Evolutionary conservation across 1,284 basidiomycete genomes (phyloP), one percentile per base, ranked within the genome.

Genomic region (Ceratobasidium sp.): DNA sequence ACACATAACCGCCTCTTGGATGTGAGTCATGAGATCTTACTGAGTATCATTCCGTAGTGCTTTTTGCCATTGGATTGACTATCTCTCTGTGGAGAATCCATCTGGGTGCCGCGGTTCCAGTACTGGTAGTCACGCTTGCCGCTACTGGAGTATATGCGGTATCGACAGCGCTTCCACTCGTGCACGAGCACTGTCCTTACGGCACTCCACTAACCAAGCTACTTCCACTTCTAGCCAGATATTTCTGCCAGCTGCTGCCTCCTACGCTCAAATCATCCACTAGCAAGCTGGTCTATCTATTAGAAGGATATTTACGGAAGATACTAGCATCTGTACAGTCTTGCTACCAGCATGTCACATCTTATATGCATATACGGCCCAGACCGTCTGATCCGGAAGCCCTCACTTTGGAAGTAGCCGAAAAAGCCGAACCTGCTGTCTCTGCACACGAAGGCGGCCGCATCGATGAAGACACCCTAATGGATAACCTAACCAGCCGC

Each of bases 61-160:
- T 66, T 13, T 66, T 66, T 48, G 17, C 26, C 10, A 23, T 66
- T n/a, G 67, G 46, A 20, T 33, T 69, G n/a, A 54, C 67, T 12
- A 69, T 69, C 46, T 5, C 54, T 17, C 67, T 52, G 4, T 56
- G 67, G 67, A 28, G 13, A 15, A 54, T 69, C 12, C 67, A 69
- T 38, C 17, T 54, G 26, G 67, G 48, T 33, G 50, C 50, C 6
- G 67, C 67, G 2, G 56, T 54, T 38, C 67, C 67, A 5, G 67
- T 69, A 3, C 13, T 69, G 13, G 46, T 52, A 2, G 33, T 69
- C 28, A 69, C 67, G n/a, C 23, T n/a, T 17, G 10, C 44, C 1
- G 26, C 67, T 9, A 23, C 44, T 9, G 33, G 20, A 20, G n/a
- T 69, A 10, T 69, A 69, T 48, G 50, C 67, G 4, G 28, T 40